Base-by-base conservation (phyloP, 768 basidiomycete genomes). In the Favolaschia claudopus region DNA sequence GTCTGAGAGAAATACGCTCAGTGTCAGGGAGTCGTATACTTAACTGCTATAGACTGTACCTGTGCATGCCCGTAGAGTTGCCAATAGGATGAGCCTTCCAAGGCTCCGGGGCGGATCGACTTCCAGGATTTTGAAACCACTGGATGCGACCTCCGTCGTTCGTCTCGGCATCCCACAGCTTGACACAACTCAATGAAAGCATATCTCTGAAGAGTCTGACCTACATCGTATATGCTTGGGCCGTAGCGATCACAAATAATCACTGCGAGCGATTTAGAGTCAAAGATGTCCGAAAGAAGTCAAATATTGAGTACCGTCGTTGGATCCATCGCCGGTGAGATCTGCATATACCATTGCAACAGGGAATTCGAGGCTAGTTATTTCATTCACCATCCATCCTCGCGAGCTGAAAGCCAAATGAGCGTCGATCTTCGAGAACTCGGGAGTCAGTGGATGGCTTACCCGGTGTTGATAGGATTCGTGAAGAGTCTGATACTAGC, bases 191-290 rank as follows among this genome's bases (percentile, higher is more conserved):
- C 28, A 5, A 43, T 27, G 4, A n/a, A 29, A 42, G 28, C 28
- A 7, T 29, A n/a, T 10, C 2, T 45, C 7, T 6, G n/a, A 20
- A 31, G 15, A 31, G 7, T 19, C 27, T 45, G n/a, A 19, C 48
- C 12, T 38, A 29, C 48, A 7, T 50, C 27, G 39, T 29, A n/a
- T 39, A 52, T 52, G 17, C 39, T 20, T 12, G 50, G 50, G 33
- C 50, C 50, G 28, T 52, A 52, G 27, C 50, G 50, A 39, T 52
- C 50, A 29, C 50, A 52, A 12, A 40, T 52, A 39, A 52, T 52
- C 17, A 40, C 50, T 52, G 29, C n/a, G n/a, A n/a, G n/a, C n/a
- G n/a, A n/a, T n/a, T n/a, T n/a, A n/a, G 17, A 38, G 27, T 38
- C 13, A 27, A 28, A 45, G 3, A 19, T 19, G 43, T 31, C 25